Conservation (phyloP, 805 yeast genomes). For the Scheffersomyces coipomensis region DNA sequence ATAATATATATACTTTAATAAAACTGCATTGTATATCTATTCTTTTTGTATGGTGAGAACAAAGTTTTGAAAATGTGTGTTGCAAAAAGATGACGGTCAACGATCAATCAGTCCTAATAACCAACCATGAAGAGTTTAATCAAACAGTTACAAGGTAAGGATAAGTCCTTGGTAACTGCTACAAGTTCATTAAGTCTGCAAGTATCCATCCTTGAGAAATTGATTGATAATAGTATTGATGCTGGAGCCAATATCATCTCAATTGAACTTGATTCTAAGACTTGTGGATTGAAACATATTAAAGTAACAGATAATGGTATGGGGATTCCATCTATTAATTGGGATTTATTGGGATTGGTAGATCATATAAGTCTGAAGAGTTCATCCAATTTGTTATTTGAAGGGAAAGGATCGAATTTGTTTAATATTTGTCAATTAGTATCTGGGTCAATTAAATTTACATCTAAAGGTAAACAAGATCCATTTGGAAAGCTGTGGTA, state of each 20-base stretch:
- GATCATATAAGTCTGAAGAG: not conserved
- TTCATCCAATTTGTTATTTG: not conserved
- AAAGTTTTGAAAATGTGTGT: too few relatives aligned
- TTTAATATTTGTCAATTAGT: not conserved
- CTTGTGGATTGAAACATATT: slow-evolving; percentile 1
- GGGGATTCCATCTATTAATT: not conserved
- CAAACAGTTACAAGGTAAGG: not conserved
- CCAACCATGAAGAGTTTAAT: not conserved
- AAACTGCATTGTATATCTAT: too few relatives aligned
- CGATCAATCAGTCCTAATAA: too few relatives aligned
- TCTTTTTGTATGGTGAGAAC: too few relatives aligned
- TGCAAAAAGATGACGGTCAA: too few relatives aligned
- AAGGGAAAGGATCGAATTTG: not conserved
- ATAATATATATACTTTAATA: too few relatives aligned
- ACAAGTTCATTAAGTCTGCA: slow-evolving; percentile 1
- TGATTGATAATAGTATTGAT: slow-evolving; percentile 3
- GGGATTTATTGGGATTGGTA: not conserved
- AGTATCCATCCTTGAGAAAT: not conserved
- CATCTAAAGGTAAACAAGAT: not conserved
- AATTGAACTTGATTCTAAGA: not conserved
- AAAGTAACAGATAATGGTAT: not conserved
- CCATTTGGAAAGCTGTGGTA: not conserved
- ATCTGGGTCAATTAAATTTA: not conserved
- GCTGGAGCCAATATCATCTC: not conserved
- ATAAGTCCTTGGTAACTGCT: not conserved